Percentiles rank a stretch among this genome's conserved stretches.
Evolutionary conservation across 2,329 filamentous ascomycete genomes (phyloP).

Genomic region (Penicillium sp.): DNA sequence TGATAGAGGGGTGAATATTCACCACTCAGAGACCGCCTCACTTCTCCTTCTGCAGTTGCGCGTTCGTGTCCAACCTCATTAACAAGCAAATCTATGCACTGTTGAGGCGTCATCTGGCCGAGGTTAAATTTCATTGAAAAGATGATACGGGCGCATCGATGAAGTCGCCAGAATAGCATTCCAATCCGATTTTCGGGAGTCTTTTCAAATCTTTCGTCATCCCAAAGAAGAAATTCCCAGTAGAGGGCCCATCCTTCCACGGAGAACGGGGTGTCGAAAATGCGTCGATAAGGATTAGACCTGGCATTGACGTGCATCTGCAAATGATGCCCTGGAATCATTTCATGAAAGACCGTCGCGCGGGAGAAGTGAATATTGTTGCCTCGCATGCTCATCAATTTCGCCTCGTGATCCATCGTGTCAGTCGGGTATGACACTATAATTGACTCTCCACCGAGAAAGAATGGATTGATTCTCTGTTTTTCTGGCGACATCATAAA

Average conservation of each 20-base stretch:
- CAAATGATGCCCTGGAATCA: constrained; percentile 56
- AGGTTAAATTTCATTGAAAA: constrained; percentile 63
- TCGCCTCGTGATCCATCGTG: constrained; percentile 49
- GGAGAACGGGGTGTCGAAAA: constrained; percentile 64
- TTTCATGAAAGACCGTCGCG: constrained; percentile 65
- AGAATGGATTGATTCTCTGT: constrained; percentile 64
- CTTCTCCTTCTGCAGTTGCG: constrained; percentile 64
- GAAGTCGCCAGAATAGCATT: constrained; percentile 66
- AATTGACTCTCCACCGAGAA: constrained; percentile 60
- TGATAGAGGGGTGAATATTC: constrained; percentile 64
- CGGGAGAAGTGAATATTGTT: constrained; percentile 63
- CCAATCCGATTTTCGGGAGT: constrained; percentile 59
- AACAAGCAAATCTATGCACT: constrained; percentile 63
- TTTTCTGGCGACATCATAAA: constrained; percentile 60
- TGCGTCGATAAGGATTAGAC: constrained; percentile 53
- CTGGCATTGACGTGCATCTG: constrained; percentile 57
- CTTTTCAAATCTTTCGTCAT: constrained; percentile 56
- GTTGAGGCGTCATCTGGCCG: constrained; percentile 56
- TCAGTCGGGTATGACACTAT: constrained; percentile 59
- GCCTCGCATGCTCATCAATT: constrained; percentile 64
- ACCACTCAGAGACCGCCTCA: constrained; percentile 60
- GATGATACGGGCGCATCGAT: constrained; percentile 62
- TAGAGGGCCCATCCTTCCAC: constrained; percentile 67
- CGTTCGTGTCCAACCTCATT: constrained; percentile 63
- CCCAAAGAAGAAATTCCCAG: constrained; percentile 65